Evolutionary conservation across 495 filamentous ascomycete species (phyloP).

Genomic region (Amphirosellinia nigrospora): DNA sequence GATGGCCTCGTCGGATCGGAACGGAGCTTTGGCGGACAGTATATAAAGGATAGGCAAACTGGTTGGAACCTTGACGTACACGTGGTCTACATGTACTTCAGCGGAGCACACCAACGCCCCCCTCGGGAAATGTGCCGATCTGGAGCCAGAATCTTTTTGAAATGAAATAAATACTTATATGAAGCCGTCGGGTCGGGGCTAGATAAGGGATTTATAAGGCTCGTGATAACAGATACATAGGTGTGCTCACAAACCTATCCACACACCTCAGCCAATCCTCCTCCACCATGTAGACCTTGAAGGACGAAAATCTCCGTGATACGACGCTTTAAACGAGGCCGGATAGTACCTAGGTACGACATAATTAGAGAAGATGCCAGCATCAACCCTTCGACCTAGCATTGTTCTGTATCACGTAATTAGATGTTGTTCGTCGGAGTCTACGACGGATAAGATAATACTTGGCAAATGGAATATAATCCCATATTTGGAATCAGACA

Average conservation of each 20-base stretch:
- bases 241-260: not conserved
- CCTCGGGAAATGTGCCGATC: conserved; percentile 13
- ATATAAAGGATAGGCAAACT: not conserved
- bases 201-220: not conserved
- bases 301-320: not conserved
- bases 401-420: too few species aligned
- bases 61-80: conserved; percentile 15
- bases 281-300: not conserved
- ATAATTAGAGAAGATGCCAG: too few species aligned
- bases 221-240: not conserved
- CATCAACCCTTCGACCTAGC: too few species aligned
- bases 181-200: too few species aligned
- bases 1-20: not conserved
- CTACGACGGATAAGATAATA: too few species aligned
- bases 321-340: too few species aligned
- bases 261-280: conserved; percentile 6
- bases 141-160: not conserved
- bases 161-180: not conserved
- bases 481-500: not conserved
- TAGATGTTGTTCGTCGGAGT: too few species aligned
- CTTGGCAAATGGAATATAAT: too few species aligned
- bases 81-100: conserved; percentile 16
- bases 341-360: too few species aligned
- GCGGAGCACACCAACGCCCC: conserved; percentile 14
- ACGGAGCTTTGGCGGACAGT: not conserved